These are phyloP conservation scores for Gonapodya prolifera DNA, from an alignment of 192 early-diverging fungal genomes.

Conservation along the genomic window DNA sequence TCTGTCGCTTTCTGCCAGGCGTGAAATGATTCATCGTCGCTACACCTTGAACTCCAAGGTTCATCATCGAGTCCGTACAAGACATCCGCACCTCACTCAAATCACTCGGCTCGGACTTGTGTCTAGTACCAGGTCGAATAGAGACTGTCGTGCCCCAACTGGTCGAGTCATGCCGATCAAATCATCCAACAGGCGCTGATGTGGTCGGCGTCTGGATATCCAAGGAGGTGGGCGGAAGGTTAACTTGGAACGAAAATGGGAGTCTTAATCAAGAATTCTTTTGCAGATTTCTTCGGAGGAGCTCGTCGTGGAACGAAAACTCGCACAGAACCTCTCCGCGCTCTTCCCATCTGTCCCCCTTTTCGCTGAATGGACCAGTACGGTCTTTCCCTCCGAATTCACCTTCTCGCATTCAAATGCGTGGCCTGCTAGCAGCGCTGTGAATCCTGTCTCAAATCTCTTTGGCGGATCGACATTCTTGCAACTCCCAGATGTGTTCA, in stretches of 20 bases:
- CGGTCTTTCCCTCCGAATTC: conserved; percentile 9
- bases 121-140: neutral
- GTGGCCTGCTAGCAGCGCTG: too few species aligned
- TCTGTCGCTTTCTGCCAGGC: too few species aligned
- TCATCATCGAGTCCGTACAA: neutral
- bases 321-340: neutral
- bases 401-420: conserved; percentile 7
- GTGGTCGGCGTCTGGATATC: neutral
- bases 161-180: neutral
- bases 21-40: too few species aligned
- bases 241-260: neutral
- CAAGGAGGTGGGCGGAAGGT: neutral
- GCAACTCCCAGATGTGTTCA: conserved; percentile 19
- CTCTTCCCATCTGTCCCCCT: neutral
- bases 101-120: neutral
- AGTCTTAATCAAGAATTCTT: neutral
- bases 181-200: too few species aligned
- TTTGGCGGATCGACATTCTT: too few species aligned
- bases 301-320: neutral
- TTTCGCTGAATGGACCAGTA: neutral
- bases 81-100: neutral
- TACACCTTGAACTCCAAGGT: too few species aligned
- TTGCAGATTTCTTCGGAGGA: neutral
- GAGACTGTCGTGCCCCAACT: neutral
- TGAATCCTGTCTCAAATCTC: too few species aligned